Evolutionary conservation across 345 rosid species (phyloP).

Genomic region (Acer yangbiense): DNA sequence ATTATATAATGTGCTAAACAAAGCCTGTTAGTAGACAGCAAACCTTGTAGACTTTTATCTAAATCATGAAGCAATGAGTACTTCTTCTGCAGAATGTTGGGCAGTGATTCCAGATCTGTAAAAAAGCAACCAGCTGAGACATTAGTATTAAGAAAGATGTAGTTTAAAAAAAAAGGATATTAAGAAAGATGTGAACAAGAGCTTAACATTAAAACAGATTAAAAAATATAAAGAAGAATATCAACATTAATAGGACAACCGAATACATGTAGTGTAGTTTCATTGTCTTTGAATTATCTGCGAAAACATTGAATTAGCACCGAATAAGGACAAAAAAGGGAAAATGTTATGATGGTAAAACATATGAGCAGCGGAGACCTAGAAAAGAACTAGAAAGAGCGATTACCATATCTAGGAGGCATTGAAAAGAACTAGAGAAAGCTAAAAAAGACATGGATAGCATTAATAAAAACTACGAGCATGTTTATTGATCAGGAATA

Average conservation of each 20-base stretch:
- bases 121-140: background rate
- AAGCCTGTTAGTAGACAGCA: background rate
- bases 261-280: background rate
- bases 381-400: background rate
- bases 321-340: no score
- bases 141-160: background rate
- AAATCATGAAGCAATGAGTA: constrained; percentile 82
- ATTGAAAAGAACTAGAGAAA: background rate
- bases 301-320: background rate
- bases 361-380: no score
- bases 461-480: no score
- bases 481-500: no score
- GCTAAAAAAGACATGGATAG: no score
- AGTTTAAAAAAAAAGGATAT: background rate
- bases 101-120: constrained; percentile 78
- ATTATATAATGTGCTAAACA: background rate
- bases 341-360: no score
- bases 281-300: background rate
- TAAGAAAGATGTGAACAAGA: background rate
- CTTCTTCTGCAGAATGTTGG: constrained; percentile 84
- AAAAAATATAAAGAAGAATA: background rate
- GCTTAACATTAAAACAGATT: background rate
- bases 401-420: background rate
- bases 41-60: constrained; percentile 94
- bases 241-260: background rate